Evolutionary conservation across 345 rosid species (phyloP).

Genomic region (Populus tremula): DNA sequence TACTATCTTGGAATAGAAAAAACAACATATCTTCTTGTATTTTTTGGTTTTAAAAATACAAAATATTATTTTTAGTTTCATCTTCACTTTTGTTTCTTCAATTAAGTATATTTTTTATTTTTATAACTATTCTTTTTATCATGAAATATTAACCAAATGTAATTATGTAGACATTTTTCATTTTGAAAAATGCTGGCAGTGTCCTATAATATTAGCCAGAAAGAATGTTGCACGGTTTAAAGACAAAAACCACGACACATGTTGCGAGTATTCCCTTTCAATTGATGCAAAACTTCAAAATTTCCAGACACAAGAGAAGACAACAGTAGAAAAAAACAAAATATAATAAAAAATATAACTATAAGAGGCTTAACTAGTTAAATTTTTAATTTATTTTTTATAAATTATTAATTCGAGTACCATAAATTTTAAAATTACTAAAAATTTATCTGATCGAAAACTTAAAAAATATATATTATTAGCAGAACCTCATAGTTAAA

Average conservation of each 20-base stretch:
- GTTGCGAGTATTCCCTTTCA: conserved; percentile 35
- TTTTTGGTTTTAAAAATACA: too few species aligned
- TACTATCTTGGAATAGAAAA: too few species aligned
- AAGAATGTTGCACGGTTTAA: conserved; percentile 61
- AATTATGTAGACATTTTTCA: too few species aligned
- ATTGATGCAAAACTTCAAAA: conserved; percentile 40
- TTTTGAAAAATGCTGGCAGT: neutral
- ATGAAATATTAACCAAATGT: too few species aligned
- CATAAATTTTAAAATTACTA: too few species aligned
- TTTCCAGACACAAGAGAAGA: conserved; percentile 26
- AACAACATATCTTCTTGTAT: too few species aligned
- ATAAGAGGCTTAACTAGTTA: too few species aligned
- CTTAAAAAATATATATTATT: too few species aligned
- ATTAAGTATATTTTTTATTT: too few species aligned
- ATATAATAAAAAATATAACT: neutral
- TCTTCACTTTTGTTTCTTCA: too few species aligned
- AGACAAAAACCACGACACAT: conserved; percentile 55
- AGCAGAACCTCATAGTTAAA: conserved; percentile 2
- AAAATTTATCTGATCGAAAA: accelerated
- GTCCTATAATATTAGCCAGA: conserved; percentile 12
- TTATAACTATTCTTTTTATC: too few species aligned
- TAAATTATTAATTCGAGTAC: accelerated
- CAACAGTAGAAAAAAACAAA: neutral
- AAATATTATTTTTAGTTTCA: too few species aligned
- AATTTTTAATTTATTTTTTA: accelerated